Conservation (phyloP, 306 rosid genomes). For the Rosa multiflora region DNA sequence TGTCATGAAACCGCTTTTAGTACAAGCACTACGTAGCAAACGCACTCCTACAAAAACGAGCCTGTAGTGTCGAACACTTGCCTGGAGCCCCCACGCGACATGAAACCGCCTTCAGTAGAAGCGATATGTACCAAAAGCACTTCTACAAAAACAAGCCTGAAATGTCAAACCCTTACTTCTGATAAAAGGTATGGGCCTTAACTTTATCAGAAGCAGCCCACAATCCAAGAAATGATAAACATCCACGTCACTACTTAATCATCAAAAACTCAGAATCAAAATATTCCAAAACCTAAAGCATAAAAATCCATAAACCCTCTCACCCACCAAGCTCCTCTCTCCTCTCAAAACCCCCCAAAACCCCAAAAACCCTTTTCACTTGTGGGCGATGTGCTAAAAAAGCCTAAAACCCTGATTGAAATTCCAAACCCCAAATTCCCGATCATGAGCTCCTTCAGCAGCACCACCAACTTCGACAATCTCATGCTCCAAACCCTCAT, state of each 20-base stretch:
- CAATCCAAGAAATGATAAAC: background rate
- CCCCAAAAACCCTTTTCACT: background rate
- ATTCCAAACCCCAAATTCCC: background rate
- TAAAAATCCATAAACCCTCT: background rate
- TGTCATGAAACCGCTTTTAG: too few relatives aligned
- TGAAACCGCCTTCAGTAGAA: too few relatives aligned
- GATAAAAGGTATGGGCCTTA: too few relatives aligned
- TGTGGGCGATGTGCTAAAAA: background rate
- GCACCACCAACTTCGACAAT: constrained; percentile 50
- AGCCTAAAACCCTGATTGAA: constrained; percentile 25
- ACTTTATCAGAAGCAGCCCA: too few relatives aligned
- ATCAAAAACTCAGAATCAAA: background rate
- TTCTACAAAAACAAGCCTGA: too few relatives aligned
- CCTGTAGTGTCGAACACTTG: too few relatives aligned
- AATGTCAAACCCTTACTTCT: too few relatives aligned
- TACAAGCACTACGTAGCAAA: too few relatives aligned
- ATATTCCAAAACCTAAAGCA: background rate
- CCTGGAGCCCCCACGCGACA: too few relatives aligned
- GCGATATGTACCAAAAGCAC: too few relatives aligned
- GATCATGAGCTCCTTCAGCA: constrained; percentile 53
- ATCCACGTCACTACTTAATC: background rate
- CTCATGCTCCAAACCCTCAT: constrained; percentile 66
- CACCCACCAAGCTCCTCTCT: background rate
- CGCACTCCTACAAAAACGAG: too few relatives aligned
- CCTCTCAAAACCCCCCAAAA: background rate